phyloP scores from a whole-genome alignment of 2,329 filamentous ascomycete species.

The Colletotrichum magnum region DNA sequence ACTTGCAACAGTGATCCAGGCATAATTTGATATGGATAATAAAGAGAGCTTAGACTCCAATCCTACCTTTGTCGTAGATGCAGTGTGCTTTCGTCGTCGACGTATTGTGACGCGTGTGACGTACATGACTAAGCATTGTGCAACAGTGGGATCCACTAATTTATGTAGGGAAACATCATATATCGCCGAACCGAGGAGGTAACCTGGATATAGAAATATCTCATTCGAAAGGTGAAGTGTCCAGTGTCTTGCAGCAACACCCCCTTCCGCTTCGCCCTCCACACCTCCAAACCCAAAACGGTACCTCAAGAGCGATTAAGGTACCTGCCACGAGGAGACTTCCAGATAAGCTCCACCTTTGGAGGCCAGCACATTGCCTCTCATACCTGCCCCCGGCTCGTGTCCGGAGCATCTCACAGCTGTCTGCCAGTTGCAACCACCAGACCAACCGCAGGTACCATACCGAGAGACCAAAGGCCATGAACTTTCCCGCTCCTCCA shows the following conservation, averaged over 20 bases:
- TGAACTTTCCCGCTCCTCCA: slow-evolving; percentile 51
- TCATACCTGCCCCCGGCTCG: slow-evolving; percentile 24
- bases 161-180: neutral
- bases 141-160: neutral
- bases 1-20: slow-evolving; percentile 15
- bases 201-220: slow-evolving; percentile 19
- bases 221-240: slow-evolving; percentile 1
- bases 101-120: no score
- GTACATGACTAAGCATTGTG: no score
- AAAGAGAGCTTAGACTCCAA: neutral
- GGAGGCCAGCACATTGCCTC: slow-evolving; percentile 22
- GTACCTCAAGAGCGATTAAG: slow-evolving; percentile 28
- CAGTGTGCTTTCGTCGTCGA: no score
- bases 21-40: neutral
- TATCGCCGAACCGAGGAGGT: neutral
- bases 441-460: slow-evolving; percentile 3
- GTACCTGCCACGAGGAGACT: slow-evolving; percentile 32
- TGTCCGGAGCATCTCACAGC: slow-evolving; percentile 29
- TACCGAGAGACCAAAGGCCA: slow-evolving; percentile 36
- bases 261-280: slow-evolving; percentile 28
- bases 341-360: slow-evolving; percentile 40
- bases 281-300: slow-evolving; percentile 39
- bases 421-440: slow-evolving; percentile 39
- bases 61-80: no score
- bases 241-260: slow-evolving; percentile 22